These are phyloP conservation scores for Penicillium concentricum DNA, from an alignment of 2,329 filamentous ascomycete species.

Conservation along the genomic window DNA sequence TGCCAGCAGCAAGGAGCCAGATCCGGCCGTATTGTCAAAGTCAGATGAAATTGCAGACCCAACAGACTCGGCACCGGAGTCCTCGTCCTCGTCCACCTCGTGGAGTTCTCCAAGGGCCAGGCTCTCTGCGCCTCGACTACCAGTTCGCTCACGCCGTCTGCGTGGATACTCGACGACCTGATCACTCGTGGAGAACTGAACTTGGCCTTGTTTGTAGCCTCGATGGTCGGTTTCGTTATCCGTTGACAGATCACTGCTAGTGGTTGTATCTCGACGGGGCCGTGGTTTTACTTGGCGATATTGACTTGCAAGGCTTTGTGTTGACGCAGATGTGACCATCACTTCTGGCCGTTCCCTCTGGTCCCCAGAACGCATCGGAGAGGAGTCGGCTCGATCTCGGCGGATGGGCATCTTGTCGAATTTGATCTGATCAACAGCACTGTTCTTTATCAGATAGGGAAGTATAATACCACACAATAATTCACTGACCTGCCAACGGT, in stretches of 20 bases:
- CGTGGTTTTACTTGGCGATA: slow-evolving; percentile 57
- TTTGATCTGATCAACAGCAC: slow-evolving; percentile 84
- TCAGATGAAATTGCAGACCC: slow-evolving; percentile 53
- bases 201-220: slow-evolving; percentile 54
- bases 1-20: slow-evolving; percentile 55
- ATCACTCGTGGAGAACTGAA: slow-evolving; percentile 45
- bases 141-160: slow-evolving; percentile 26
- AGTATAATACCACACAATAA: background rate
- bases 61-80: slow-evolving; percentile 50
- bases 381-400: slow-evolving; percentile 75
- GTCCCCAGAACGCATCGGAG: slow-evolving; percentile 65
- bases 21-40: slow-evolving; percentile 55
- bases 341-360: slow-evolving; percentile 48
- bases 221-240: slow-evolving; percentile 61
- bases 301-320: slow-evolving; percentile 47
- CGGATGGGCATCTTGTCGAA: slow-evolving; percentile 95
- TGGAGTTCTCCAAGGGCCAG: slow-evolving; percentile 34
- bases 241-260: slow-evolving; percentile 65
- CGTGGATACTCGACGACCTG: slow-evolving; percentile 37
- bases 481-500: slow-evolving; percentile 34
- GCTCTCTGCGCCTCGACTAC: slow-evolving; percentile 30
- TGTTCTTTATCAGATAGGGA: slow-evolving; percentile 28
- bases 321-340: slow-evolving; percentile 57
- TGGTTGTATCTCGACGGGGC: slow-evolving; percentile 61
- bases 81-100: slow-evolving; percentile 40